These are phyloP conservation scores for Leucocoprinus gongylophorus DNA, from an alignment of 1,284 basidiomycete genomes.

Conservation along the genomic window DNA sequence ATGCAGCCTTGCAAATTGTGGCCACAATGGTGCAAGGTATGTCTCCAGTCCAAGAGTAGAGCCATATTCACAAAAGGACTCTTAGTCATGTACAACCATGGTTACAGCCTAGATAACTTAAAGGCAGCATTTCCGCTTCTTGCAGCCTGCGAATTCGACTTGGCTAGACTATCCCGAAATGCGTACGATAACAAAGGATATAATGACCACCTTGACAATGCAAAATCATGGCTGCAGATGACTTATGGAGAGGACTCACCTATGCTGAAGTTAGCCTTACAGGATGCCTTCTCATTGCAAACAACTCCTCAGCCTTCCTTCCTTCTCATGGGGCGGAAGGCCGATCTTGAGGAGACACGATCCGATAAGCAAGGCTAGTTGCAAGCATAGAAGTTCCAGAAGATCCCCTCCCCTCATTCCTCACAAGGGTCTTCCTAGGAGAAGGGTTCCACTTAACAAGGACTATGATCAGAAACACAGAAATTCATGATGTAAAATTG, in stretches of 20 bases:
- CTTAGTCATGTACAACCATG: conserved; percentile 36
- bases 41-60: background rate
- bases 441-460: background rate
- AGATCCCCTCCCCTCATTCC: background rate
- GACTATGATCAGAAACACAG: background rate
- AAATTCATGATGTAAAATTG: conserved; percentile 21
- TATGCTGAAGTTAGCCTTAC: background rate
- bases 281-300: background rate
- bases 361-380: conserved; percentile 7
- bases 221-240: conserved; percentile 42
- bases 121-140: conserved; percentile 47
- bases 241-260: conserved; percentile 35
- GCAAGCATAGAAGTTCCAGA: background rate
- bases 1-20: conserved; percentile 39
- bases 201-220: conserved; percentile 32
- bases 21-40: conserved; percentile 44
- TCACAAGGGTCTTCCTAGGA: background rate
- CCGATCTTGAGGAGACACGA: background rate
- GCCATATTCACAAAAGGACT: background rate
- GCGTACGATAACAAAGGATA: conserved; percentile 20
- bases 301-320: background rate
- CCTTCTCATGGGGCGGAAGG: background rate
- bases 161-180: conserved; percentile 29
- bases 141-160: conserved; percentile 46
- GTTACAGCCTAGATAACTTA: conserved; percentile 32